A percentile compares a stretch with the other conserved stretches of the same genome.
Evolutionary conservation across 2,329 filamentous ascomycete genomes (phyloP).

Genomic region (Metarhizium sp.): DNA sequence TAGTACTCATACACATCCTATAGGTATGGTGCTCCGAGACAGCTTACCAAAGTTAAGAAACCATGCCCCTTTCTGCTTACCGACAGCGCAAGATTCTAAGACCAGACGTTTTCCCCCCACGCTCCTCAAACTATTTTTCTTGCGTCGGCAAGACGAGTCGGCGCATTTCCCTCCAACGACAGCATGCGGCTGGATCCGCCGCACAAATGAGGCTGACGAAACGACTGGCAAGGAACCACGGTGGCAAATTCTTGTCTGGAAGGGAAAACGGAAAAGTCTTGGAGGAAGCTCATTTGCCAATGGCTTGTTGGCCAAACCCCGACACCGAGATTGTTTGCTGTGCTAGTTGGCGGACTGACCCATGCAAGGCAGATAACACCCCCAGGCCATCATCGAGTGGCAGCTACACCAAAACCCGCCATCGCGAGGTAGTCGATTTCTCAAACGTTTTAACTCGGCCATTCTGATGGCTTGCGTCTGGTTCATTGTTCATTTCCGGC

Average conservation of each 20-base stretch:
- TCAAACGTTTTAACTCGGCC: not conserved
- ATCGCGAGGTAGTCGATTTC: not conserved
- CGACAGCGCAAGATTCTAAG: too few relatives aligned
- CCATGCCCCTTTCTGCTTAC: not conserved
- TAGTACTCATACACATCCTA: not conserved
- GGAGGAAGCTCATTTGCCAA: not conserved
- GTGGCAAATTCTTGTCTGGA: not conserved
- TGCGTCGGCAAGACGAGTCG: not conserved
- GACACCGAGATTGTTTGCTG: not conserved
- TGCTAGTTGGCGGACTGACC: not conserved
- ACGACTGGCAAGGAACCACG: not conserved
- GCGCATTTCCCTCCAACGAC: too few relatives aligned
- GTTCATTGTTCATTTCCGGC: not conserved
- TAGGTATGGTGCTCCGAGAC: not conserved
- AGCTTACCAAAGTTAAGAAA: not conserved
- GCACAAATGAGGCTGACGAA: not conserved
- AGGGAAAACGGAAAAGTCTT: not conserved
- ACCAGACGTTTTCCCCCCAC: too few relatives aligned
- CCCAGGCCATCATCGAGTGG: too few relatives aligned
- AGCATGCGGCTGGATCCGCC: not conserved
- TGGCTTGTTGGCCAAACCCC: not conserved
- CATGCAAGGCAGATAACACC: not conserved
- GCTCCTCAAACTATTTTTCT: not conserved
- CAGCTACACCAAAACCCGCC: not conserved
- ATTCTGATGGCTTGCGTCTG: not conserved